Evolutionary conservation across 352 stramenopile genomes (phyloP).

Genomic region (Globisporangium recalcitrans): DNA sequence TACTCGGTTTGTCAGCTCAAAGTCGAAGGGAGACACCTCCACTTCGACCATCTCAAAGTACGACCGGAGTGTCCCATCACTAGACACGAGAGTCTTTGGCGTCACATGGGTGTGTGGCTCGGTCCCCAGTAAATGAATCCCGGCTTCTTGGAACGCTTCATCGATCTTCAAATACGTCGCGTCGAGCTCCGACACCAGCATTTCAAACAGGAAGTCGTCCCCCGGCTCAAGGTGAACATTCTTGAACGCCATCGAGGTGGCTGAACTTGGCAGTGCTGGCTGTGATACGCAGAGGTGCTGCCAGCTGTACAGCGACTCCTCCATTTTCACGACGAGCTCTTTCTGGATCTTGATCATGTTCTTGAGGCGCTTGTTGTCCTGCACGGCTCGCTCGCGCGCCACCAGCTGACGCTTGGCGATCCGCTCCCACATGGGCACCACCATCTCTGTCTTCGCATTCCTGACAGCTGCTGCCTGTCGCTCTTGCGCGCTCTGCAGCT

Average conservation of each 20-base stretch:
- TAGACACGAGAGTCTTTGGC: not conserved
- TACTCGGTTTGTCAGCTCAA: not conserved
- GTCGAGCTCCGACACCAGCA: conserved; percentile 14
- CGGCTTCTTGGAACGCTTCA: not conserved
- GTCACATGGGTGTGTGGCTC: not conserved
- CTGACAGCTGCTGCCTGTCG: not conserved
- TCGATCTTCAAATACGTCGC: conserved; percentile 6
- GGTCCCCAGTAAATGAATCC: no score
- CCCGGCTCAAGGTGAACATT: conserved; percentile 6
- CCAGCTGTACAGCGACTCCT: conserved; percentile 10
- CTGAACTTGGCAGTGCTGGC: not conserved
- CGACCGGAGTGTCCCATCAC: not conserved
- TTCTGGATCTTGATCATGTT: conserved; percentile 10
- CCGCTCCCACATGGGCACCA: conserved; percentile 4
- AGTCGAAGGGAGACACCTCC: conserved; percentile 5
- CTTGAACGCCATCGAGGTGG: not conserved
- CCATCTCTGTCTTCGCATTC: not conserved
- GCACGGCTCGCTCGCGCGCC: not conserved
- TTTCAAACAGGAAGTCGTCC: conserved; percentile 13
- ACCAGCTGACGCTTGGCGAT: conserved; percentile 14
- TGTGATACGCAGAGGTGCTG: not conserved
- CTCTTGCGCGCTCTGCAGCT: conserved; percentile 11
- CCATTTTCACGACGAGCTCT: conserved; percentile 5
- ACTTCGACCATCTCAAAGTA: conserved; percentile 13
- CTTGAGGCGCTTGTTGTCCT: conserved; percentile 11